Conservation (phyloP, 305 asterid species). For the Fraxinus floribunda region DNA sequence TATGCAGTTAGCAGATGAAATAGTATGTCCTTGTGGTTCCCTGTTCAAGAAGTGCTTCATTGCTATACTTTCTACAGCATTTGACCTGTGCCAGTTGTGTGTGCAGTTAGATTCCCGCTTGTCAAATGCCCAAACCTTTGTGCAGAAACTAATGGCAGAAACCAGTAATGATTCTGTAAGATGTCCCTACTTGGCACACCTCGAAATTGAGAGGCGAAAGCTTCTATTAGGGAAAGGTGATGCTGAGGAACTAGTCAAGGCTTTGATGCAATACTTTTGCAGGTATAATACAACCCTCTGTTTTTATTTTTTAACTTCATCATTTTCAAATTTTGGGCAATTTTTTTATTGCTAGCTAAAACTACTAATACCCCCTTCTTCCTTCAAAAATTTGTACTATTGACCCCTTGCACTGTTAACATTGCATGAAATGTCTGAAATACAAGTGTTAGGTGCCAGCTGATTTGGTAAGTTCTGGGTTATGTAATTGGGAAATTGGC, state of each 20-base stretch:
- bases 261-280: constrained; percentile 61
- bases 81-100: constrained; percentile 36
- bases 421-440: background rate
- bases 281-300: constrained; percentile 42
- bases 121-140: constrained; percentile 60
- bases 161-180: constrained; percentile 53
- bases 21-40: constrained; percentile 51
- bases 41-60: constrained; percentile 13
- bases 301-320: constrained; percentile 14
- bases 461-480: background rate
- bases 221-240: constrained; percentile 70
- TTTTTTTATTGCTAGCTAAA: background rate
- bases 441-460: background rate
- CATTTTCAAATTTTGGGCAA: background rate
- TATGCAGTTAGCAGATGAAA: constrained; percentile 59
- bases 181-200: constrained; percentile 75
- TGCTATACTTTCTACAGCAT: constrained; percentile 21
- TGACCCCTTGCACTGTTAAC: background rate
- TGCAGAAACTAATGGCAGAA: constrained; percentile 49
- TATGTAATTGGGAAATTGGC: constrained; percentile 2
- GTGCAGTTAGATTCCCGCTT: constrained; percentile 82
- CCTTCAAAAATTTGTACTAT: background rate
- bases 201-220: constrained; percentile 84
- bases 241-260: constrained; percentile 56
- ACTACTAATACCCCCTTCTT: background rate